Conservation (phyloP, 306 rosid genomes). For the Fagus sylvatica region DNA sequence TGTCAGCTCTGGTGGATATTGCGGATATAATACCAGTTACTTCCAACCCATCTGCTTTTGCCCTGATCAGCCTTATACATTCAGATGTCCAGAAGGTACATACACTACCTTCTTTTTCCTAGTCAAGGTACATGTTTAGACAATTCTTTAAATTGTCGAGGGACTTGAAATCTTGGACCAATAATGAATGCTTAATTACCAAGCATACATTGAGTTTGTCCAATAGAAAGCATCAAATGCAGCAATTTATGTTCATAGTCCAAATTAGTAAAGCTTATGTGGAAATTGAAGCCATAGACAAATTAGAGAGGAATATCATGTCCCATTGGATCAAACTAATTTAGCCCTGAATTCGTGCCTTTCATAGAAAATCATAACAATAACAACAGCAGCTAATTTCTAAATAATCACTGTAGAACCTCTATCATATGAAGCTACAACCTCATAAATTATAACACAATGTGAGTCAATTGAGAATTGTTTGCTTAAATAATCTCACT, state of each 20-base stretch:
- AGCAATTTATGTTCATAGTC: background rate
- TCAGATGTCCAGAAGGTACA: background rate
- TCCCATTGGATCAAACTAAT: background rate
- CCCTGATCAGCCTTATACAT: too few species aligned
- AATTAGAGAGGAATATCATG: background rate
- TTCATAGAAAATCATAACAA: background rate
- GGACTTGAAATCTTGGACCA: too few species aligned
- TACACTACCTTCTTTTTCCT: background rate
- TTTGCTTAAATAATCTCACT: too few species aligned
- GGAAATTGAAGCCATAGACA: background rate
- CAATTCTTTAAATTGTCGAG: background rate
- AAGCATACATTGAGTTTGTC: too few species aligned
- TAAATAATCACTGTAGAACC: too few species aligned
- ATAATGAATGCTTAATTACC: too few species aligned
- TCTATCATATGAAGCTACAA: too few species aligned
- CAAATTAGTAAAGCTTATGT: background rate
- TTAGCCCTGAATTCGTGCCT: background rate
- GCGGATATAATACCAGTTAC: background rate
- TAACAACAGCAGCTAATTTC: too few species aligned
- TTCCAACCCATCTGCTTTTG: background rate
- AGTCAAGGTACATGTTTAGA: background rate
- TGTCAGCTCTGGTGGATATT: background rate
- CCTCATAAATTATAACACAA: too few species aligned
- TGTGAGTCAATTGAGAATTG: too few species aligned
- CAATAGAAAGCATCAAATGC: background rate